These are phyloP conservation scores for Ophiostoma populinum DNA, from an alignment of 2,329 filamentous ascomycete genomes.

Conservation along the genomic window DNA sequence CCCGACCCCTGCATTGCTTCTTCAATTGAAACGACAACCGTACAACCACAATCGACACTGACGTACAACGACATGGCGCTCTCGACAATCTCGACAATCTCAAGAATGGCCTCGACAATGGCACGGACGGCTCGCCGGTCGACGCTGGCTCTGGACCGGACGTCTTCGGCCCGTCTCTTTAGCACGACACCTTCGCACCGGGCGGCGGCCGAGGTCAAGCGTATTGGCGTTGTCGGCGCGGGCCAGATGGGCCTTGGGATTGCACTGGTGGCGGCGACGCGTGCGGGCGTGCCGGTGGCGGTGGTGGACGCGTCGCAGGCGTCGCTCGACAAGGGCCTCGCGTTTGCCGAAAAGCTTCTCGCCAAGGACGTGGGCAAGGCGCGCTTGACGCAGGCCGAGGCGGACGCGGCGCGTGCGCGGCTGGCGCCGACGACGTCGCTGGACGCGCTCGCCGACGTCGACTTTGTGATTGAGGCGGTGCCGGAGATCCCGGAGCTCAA, in stretches of 20 bases:
- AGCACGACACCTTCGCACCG: slow-evolving; percentile 43
- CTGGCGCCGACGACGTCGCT: slow-evolving; percentile 56
- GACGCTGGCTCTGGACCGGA: too few relatives aligned
- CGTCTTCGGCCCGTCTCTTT: slow-evolving; percentile 32
- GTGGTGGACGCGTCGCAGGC: slow-evolving; percentile 72
- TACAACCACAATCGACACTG: too few relatives aligned
- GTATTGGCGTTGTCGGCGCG: slow-evolving; percentile 78
- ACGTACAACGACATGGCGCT: too few relatives aligned
- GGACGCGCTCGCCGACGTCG: slow-evolving; percentile 61
- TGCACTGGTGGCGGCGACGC: slow-evolving; percentile 79
- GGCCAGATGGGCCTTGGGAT: slow-evolving; percentile 97
- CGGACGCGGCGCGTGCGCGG: slow-evolving; percentile 52
- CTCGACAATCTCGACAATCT: too few relatives aligned
- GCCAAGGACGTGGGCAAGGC: slow-evolving; percentile 84
- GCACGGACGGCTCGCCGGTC: slow-evolving; percentile 6
- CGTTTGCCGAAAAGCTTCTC: slow-evolving; percentile 87
- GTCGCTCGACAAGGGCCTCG: slow-evolving; percentile 73
- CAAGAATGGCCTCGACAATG: slow-evolving; percentile 1
- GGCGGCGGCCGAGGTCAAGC: slow-evolving; percentile 56
- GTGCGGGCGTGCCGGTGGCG: slow-evolving; percentile 66
- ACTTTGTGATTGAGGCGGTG: slow-evolving; percentile 96
- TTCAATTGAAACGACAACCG: too few relatives aligned
- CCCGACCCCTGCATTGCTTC: too few relatives aligned
- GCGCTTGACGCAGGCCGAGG: slow-evolving; percentile 65
- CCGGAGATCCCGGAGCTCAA: slow-evolving; percentile 85